These are phyloP conservation scores for Phascolomyces articulosus DNA, from an alignment of 371 early-diverging fungal genomes.

Conservation along the genomic window DNA sequence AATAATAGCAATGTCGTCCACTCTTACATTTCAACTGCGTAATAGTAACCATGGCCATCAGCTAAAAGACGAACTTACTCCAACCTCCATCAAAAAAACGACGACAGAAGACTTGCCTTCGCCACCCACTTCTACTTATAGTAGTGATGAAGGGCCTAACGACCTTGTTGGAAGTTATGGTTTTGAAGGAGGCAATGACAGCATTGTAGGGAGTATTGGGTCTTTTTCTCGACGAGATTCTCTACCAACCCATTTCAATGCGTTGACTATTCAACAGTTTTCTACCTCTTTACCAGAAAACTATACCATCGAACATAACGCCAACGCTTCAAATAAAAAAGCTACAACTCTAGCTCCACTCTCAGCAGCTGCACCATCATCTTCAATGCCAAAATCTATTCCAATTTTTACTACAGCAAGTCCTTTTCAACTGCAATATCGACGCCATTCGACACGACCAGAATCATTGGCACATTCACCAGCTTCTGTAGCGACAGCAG, in stretches of 20 bases:
- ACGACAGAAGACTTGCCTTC: slow-evolving; percentile 32
- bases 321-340: slow-evolving; percentile 10
- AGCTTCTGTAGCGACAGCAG: slow-evolving; percentile 30
- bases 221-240: slow-evolving; percentile 27
- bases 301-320: slow-evolving; percentile 47
- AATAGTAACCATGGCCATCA: slow-evolving; percentile 32
- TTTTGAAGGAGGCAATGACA: background rate
- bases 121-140: slow-evolving; percentile 50
- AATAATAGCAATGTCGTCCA: slow-evolving; percentile 38
- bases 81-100: slow-evolving; percentile 12
- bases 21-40: slow-evolving; percentile 45
- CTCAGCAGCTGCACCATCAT: slow-evolving; percentile 17
- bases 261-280: slow-evolving; percentile 36
- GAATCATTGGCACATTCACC: background rate
- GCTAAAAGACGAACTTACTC: background rate
- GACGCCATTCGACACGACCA: background rate
- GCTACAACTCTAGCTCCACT: slow-evolving; percentile 10
- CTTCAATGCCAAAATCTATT: slow-evolving; percentile 16
- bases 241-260: slow-evolving; percentile 42
- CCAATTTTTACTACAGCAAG: background rate
- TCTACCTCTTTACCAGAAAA: slow-evolving; percentile 49
- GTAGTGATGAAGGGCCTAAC: slow-evolving; percentile 28
- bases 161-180: background rate
- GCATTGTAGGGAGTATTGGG: slow-evolving; percentile 14
- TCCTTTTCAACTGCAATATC: background rate